Evolutionary conservation across 2,329 filamentous ascomycete genomes (phyloP).

Genomic region (Trichoderma lentiforme): DNA sequence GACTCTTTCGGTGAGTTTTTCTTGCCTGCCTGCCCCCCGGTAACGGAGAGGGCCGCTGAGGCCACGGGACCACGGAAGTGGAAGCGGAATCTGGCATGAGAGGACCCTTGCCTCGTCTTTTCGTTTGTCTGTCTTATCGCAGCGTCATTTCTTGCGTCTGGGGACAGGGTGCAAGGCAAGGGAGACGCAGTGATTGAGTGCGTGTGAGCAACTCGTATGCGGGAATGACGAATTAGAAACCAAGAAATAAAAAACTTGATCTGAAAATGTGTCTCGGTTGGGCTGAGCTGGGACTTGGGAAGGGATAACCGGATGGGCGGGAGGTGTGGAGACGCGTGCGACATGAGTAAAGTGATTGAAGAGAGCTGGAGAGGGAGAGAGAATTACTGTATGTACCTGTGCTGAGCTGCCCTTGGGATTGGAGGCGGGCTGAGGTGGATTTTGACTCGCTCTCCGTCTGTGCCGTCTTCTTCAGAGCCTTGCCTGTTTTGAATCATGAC

Average conservation of each 20-base stretch:
- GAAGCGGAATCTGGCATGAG: slow-evolving; percentile 8
- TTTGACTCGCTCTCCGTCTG: background rate
- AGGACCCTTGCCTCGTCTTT: background rate
- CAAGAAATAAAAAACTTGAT: background rate
- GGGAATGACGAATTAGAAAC: background rate
- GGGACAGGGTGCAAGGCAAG: background rate
- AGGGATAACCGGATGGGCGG: background rate
- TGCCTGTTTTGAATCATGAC: background rate
- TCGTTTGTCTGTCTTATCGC: background rate
- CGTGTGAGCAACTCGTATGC: background rate
- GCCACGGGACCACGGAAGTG: background rate
- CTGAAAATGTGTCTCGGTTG: background rate
- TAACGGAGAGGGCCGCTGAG: background rate
- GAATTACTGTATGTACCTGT: background rate
- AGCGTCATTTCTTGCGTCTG: background rate
- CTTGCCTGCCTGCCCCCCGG: background rate
- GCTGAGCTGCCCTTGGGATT: background rate
- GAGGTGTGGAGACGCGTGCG: slow-evolving; percentile 4
- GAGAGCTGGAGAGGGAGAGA: background rate
- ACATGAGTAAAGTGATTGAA: background rate
- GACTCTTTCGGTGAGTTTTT: background rate
- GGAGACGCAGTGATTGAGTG: background rate
- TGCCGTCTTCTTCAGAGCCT: background rate
- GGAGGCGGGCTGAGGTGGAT: background rate
- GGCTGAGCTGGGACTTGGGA: background rate